Percentiles rank a stretch among this genome's conserved stretches.
phyloP scores from a whole-genome alignment of 1,284 basidiomycete species.

The Ustilago esculenta region DNA sequence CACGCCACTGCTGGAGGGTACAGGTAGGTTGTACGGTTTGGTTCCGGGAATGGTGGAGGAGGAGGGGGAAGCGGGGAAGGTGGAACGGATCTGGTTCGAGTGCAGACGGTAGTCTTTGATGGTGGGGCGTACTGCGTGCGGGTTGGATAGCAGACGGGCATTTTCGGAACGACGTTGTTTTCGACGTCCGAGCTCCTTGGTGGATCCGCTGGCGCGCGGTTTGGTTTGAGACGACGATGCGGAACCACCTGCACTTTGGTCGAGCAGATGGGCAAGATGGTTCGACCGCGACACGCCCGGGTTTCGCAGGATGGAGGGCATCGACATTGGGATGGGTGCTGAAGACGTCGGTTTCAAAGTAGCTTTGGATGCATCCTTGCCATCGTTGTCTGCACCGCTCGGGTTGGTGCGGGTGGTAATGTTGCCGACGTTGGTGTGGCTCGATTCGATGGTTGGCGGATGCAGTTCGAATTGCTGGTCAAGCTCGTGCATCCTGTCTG shows the following conservation, averaged over 20 bases:
- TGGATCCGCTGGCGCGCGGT: background rate
- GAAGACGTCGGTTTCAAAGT: background rate
- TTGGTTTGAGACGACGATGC: background rate
- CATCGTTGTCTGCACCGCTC: no score
- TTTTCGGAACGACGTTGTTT: slow-evolving; percentile 50
- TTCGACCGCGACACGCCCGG: slow-evolving; percentile 3
- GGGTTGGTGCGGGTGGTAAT: background rate
- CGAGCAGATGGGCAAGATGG: slow-evolving; percentile 20
- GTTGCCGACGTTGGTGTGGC: background rate
- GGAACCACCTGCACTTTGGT: no score
- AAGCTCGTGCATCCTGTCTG: slow-evolving; percentile 9
- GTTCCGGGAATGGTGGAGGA: background rate
- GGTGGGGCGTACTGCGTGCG: slow-evolving; percentile 48
- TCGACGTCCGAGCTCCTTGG: slow-evolving; percentile 24
- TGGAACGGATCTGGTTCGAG: slow-evolving; percentile 48
- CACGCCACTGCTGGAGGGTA: slow-evolving; percentile 5
- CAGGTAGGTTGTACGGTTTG: slow-evolving; percentile 12
- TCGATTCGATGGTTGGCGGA: slow-evolving; percentile 10
- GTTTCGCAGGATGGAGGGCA: slow-evolving; percentile 46
- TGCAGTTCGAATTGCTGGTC: slow-evolving; percentile 14
- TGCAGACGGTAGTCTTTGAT: slow-evolving; percentile 48
- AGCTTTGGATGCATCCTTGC: background rate
- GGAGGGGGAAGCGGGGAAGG: slow-evolving; percentile 26
- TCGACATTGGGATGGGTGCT: slow-evolving; percentile 36
- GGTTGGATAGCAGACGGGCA: slow-evolving; percentile 49